Conservation (phyloP, 768 basidiomycete genomes). For the Exidia glandulosa region DNA sequence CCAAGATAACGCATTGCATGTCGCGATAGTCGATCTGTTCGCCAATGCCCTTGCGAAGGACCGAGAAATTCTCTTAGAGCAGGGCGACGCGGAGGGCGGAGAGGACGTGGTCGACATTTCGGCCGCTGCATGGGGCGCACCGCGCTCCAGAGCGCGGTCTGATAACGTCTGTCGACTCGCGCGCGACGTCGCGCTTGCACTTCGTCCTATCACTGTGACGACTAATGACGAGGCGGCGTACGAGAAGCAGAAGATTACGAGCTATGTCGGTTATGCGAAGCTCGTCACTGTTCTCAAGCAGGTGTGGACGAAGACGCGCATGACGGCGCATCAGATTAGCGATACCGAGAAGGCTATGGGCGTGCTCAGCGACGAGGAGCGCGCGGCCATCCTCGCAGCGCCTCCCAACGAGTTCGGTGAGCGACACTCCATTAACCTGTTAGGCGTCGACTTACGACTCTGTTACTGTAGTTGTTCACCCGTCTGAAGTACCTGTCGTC, state of each 20-base stretch:
- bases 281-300: background rate
- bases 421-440: background rate
- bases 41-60: background rate
- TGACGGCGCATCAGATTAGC: background rate
- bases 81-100: background rate
- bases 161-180: background rate
- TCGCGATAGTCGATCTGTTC: background rate
- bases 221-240: background rate
- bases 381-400: background rate
- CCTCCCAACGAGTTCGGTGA: background rate
- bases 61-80: background rate
- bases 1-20: background rate
- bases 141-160: background rate
- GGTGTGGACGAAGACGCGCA: background rate
- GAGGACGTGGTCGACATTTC: background rate
- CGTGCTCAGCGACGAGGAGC: background rate
- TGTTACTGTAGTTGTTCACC: background rate
- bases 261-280: background rate
- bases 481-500: constrained; percentile 7
- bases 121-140: background rate
- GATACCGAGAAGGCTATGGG: background rate
- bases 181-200: background rate
- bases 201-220: background rate
- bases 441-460: background rate
- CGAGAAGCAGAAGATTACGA: background rate